Evolutionary conservation across 2,329 filamentous ascomycete genomes (phyloP).

Genomic region (Nemania bipapillata): DNA sequence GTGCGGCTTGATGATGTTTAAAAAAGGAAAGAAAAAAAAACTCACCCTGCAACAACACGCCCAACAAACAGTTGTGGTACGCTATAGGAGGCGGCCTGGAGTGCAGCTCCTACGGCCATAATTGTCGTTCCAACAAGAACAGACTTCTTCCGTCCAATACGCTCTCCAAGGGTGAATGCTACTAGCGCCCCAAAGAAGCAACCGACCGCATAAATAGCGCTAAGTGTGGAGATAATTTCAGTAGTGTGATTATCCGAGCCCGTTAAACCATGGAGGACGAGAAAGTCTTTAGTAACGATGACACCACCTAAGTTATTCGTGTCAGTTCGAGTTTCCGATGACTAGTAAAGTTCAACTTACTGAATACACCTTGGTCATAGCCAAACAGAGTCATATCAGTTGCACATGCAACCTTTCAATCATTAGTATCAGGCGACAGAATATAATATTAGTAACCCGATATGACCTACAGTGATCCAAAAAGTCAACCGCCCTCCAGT

Average conservation of each 20-base stretch:
- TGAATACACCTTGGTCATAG: conserved; percentile 61
- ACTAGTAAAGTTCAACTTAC: conserved; percentile 2
- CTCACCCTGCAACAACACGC: conserved; percentile 60
- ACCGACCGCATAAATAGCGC: conserved; percentile 67
- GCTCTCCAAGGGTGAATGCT: conserved; percentile 63
- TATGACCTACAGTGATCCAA: conserved; percentile 45
- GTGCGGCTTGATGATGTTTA: too few species aligned
- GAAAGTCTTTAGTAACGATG: too few species aligned
- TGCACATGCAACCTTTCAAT: conserved; percentile 44
- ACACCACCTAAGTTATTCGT: conserved; percentile 55
- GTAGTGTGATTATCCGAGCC: too few species aligned
- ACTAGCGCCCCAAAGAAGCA: conserved; percentile 65
- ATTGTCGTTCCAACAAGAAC: conserved; percentile 68
- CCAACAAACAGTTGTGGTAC: conserved; percentile 67
- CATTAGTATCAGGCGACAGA: background rate
- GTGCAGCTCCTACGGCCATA: conserved; percentile 66
- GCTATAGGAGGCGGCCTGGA: conserved; percentile 56
- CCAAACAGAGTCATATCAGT: conserved; percentile 48
- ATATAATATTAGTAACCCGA: too few species aligned
- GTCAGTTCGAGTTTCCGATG: background rate
- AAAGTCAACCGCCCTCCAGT: conserved; percentile 47
- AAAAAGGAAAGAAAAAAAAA: too few species aligned
- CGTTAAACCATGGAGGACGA: too few species aligned
- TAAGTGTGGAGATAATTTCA: too few species aligned
- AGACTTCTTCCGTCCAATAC: conserved; percentile 66